phyloP scores from a whole-genome alignment of 2,329 filamentous ascomycete genomes.

The Aspergillus quadricinctus region DNA sequence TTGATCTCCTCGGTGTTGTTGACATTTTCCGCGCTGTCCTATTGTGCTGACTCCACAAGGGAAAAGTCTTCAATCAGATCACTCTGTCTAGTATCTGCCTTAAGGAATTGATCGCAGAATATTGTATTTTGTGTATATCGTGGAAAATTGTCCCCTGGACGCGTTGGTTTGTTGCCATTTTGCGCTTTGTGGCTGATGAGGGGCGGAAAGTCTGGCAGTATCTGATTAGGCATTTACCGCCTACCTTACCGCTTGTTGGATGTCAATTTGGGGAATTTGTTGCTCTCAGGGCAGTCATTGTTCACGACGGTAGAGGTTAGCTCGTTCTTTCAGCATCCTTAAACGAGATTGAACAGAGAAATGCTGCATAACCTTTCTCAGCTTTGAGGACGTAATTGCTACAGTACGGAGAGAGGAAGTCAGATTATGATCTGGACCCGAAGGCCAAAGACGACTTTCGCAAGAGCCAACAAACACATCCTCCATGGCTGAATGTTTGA shows the following conservation, averaged over 20 bases:
- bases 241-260: not conserved
- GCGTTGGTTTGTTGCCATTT: not conserved
- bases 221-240: not conserved
- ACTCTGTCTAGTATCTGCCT: not conserved
- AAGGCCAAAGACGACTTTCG: no score
- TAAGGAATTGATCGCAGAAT: not conserved
- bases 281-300: no score
- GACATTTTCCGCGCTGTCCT: not conserved
- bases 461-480: no score
- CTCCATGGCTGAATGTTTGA: no score
- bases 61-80: not conserved
- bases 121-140: not conserved
- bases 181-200: not conserved
- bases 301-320: not conserved
- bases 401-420: not conserved
- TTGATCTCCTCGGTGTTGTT: constrained; percentile 15
- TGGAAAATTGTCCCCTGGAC: not conserved
- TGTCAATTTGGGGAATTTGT: not conserved
- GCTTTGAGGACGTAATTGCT: not conserved
- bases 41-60: not conserved
- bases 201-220: not conserved
- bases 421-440: no score
- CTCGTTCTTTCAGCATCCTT: no score
- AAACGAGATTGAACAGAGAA: no score
- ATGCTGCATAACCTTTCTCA: not conserved